A percentile compares a stretch with the other conserved stretches of the same genome.
phyloP scores from a whole-genome alignment of 2,329 filamentous ascomycete species.

The Epichloe sibirici region DNA sequence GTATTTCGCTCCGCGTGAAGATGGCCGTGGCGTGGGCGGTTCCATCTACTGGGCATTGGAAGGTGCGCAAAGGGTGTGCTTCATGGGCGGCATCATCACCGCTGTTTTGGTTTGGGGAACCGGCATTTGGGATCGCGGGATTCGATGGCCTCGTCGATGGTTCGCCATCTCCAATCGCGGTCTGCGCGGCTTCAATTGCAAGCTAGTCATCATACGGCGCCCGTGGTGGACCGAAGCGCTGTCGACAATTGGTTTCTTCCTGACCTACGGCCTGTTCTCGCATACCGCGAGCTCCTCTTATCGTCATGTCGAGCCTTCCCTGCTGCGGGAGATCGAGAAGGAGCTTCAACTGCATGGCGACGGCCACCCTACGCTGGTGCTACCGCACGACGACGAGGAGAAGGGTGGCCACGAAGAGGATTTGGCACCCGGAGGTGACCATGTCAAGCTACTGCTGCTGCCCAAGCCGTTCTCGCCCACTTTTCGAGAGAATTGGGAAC shows the following conservation, averaged over 20 bases:
- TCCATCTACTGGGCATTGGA: conserved; percentile 96
- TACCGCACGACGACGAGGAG: conserved; percentile 44
- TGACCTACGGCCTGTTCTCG: conserved; percentile 64
- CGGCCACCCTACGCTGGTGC: conserved; percentile 28
- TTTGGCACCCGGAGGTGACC: conserved; percentile 77
- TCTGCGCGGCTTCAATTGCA: conserved; percentile 85
- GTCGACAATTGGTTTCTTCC: conserved; percentile 61
- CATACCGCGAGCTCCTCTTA: conserved; percentile 57
- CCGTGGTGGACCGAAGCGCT: conserved; percentile 70
- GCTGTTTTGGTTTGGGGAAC: conserved; percentile 83
- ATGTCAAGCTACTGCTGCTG: conserved; percentile 78
- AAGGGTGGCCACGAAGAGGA: conserved; percentile 72
- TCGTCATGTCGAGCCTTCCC: conserved; percentile 58
- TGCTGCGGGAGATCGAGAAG: conserved; percentile 48
- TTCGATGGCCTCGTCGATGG: conserved; percentile 89
- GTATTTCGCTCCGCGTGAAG: conserved; percentile 90
- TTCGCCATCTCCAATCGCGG: conserved; percentile 81
- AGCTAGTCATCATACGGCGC: conserved; percentile 79
- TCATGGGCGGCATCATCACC: conserved; percentile 83
- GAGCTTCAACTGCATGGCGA: conserved; percentile 37
- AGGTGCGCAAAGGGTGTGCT: conserved; percentile 76
- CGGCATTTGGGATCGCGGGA: conserved; percentile 89
- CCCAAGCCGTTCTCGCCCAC: conserved; percentile 92
- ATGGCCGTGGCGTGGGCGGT: conserved; percentile 81
- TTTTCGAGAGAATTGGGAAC: conserved; percentile 94